Conservation (phyloP, 768 basidiomycete species). For the Amanita exitialis region DNA sequence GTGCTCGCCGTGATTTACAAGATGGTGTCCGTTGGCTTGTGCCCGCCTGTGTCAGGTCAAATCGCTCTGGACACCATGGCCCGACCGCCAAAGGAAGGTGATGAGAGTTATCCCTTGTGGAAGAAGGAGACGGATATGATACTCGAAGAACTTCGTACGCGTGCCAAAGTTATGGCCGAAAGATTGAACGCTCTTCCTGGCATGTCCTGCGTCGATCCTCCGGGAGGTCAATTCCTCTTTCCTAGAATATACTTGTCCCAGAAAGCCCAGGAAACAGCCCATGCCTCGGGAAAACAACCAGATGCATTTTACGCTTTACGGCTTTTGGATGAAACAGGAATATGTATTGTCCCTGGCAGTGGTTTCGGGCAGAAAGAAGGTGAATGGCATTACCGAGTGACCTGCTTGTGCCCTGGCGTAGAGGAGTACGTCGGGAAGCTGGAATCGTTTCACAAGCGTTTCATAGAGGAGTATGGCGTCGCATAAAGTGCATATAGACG, state of each 20-base stretch:
- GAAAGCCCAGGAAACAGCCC: constrained; percentile 66
- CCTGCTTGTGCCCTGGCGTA: constrained; percentile 89
- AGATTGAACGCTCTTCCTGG: constrained; percentile 79
- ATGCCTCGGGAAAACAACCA: constrained; percentile 62
- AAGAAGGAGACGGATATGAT: constrained; percentile 75
- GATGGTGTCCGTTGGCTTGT: constrained; percentile 86
- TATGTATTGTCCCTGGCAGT: constrained; percentile 88
- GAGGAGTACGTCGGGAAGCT: constrained; percentile 86
- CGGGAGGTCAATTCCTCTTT: constrained; percentile 92
- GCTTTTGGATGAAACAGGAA: constrained; percentile 81
- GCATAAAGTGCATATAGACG: neutral
- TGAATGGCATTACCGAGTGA: constrained; percentile 86
- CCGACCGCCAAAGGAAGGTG: constrained; percentile 71
- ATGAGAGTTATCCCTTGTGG: constrained; percentile 71
- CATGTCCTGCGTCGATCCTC: constrained; percentile 82
- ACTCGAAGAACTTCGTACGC: constrained; percentile 60
- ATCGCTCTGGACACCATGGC: constrained; percentile 92
- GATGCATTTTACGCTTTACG: constrained; percentile 85
- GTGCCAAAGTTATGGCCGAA: constrained; percentile 63
- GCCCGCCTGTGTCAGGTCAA: constrained; percentile 86
- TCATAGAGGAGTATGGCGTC: constrained; percentile 23
- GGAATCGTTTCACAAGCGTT: constrained; percentile 36
- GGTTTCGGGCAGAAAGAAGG: constrained; percentile 93
- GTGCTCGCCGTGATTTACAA: constrained; percentile 88
- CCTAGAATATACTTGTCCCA: constrained; percentile 70